phyloP scores from a whole-genome alignment of 208 protist species.

The Tritrichomonas musculus region DNA sequence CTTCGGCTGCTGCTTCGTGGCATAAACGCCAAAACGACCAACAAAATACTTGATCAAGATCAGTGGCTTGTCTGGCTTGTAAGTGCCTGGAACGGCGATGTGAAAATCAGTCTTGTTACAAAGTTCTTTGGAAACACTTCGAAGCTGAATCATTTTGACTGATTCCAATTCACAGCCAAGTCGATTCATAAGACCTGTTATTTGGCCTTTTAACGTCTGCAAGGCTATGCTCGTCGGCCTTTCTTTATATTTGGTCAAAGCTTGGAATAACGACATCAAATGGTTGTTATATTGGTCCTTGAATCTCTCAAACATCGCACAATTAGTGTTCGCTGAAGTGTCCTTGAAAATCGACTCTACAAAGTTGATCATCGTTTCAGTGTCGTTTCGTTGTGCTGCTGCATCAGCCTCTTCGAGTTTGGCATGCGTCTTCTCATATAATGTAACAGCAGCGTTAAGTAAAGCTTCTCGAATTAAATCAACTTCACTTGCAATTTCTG shows the following conservation, averaged over 20 bases:
- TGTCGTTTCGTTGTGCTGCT: too few relatives aligned
- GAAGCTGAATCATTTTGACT: background rate
- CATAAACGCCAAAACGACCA: background rate
- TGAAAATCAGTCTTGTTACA: background rate
- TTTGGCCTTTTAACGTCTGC: background rate
- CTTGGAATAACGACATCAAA: background rate
- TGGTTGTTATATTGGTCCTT: background rate
- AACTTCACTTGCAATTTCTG: background rate
- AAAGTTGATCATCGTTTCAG: background rate
- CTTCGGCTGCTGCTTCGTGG: background rate
- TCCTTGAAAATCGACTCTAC: background rate
- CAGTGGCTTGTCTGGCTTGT: background rate
- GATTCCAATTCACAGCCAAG: background rate
- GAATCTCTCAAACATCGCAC: background rate
- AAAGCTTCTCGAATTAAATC: background rate
- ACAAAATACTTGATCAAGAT: slow-evolving; percentile 4
- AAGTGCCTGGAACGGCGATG: background rate
- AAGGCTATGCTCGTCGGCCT: background rate
- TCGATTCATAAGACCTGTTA: background rate
- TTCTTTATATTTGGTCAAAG: background rate
- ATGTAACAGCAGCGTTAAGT: background rate
- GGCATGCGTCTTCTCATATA: background rate
- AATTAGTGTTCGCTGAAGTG: background rate
- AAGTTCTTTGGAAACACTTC: background rate
- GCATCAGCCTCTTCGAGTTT: background rate